Base-by-base conservation (phyloP, 805 yeast species). In the Schwanniomyces occidentalis region DNA sequence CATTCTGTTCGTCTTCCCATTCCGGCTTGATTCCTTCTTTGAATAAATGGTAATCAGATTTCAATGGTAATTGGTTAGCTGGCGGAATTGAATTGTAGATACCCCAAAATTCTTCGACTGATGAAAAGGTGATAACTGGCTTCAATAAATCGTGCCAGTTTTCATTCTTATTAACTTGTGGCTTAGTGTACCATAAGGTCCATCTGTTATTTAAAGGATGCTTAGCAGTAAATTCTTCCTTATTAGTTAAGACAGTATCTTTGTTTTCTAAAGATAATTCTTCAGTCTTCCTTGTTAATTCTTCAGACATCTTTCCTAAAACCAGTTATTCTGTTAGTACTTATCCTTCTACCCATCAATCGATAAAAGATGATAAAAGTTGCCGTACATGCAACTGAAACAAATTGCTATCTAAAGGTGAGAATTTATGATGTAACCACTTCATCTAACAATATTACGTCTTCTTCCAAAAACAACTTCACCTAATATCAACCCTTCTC, bases 61-160 rank as follows among this genome's bases (percentile, higher is more conserved):
- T 86, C 54, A 83, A 58, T 51, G 98, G 98, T 58, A 93, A 75
- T 58, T 89, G 96, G 44, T 80, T 78, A 33, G 95, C 96, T 52
- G 80, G 80, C 48, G 98, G 98, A 51, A 93, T 82, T 27, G 95
- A 85, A 65, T 93, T 90, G 73, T 80, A 85, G 48, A 91, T 84
- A 16, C 98, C 99, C 99, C 99, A 93, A 71, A 93, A 93, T 64
- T 91, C 97, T 71, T 93, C 99, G 34, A 93, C 98, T n/a, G 96
- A 80, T 36, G 81, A 76, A 53, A 93, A 88, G 16, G 95, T 79
- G 50, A 89, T 91, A 33, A 93, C 95, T 38, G 96, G 95, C 70
- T 89, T 89, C 56, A 93, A 75, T 47, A 89, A 75, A 56, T 90
- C 95, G 36, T 87, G 77, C 98, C 98, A 91, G 53, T 87, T 80